These are phyloP conservation scores for Carex kokanica DNA, from an alignment of 176 grass and related monocot species.

Conservation along the genomic window DNA sequence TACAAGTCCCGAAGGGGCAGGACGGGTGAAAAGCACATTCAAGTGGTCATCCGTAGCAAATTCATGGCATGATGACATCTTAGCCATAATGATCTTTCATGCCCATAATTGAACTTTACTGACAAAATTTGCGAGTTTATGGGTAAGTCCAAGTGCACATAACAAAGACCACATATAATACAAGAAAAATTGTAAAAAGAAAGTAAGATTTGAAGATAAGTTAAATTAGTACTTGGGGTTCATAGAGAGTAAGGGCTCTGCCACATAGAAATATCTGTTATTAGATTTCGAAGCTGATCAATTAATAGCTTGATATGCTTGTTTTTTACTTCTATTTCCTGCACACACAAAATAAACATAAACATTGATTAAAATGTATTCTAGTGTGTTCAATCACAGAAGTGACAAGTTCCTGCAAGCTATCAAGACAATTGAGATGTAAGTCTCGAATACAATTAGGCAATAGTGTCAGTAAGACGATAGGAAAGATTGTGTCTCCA, in stretches of 20 bases:
- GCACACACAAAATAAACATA: conserved; percentile 39
- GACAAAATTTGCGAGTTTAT: neutral
- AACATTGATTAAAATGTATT: neutral
- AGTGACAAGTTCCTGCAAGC: neutral
- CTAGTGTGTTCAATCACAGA: neutral
- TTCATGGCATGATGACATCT: neutral
- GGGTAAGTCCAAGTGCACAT: neutral
- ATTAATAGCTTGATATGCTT: conserved; percentile 72
- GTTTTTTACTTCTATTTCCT: conserved; percentile 94
- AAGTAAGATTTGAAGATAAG: neutral
- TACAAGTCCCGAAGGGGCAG: neutral
- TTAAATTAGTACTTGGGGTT: conserved; percentile 10
- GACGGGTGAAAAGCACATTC: neutral
- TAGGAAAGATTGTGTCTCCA: neutral
- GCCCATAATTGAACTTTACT: neutral
- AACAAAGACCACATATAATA: neutral
- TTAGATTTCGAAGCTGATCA: conserved; percentile 70
- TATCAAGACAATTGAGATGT: neutral
- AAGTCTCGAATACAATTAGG: neutral
- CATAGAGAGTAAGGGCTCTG: conserved; percentile 72
- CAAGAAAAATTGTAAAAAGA: neutral
- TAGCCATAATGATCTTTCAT: neutral
- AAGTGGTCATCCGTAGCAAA: neutral
- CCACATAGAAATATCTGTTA: conserved; percentile 90
- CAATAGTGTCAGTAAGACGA: neutral